Evolutionary conservation across 108 stramenopile genomes (phyloP).

Genomic region (Skeletonema grethae): DNA sequence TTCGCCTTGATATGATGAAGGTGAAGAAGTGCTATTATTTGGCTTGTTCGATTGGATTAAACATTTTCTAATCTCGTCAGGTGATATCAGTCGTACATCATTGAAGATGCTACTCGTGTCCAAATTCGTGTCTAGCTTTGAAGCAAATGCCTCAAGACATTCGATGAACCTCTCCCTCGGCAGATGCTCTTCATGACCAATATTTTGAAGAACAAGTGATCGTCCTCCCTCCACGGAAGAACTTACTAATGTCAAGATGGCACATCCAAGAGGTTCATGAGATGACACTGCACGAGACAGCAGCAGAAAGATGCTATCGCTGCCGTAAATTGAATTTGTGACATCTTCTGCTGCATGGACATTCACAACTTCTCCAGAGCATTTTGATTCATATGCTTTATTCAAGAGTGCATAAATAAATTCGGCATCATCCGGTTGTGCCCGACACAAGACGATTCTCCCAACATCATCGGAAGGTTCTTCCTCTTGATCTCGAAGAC

Average conservation of each 20-base stretch:
- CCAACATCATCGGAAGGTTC: constrained; percentile 64
- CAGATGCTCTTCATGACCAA: constrained; percentile 66
- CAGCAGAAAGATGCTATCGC: constrained; percentile 58
- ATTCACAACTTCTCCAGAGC: background rate
- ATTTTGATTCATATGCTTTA: constrained; percentile 10
- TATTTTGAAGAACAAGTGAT: constrained; percentile 47
- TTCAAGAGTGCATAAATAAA: constrained; percentile 51
- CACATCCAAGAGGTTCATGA: constrained; percentile 71
- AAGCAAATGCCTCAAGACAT: constrained; percentile 65
- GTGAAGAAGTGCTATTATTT: background rate
- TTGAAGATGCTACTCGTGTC: constrained; percentile 1
- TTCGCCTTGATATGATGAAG: constrained; percentile 1
- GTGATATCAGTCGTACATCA: constrained; percentile 7
- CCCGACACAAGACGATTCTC: constrained; percentile 60
- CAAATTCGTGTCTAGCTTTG: constrained; percentile 43
- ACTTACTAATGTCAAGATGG: constrained; percentile 64
- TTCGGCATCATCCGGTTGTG: constrained; percentile 52
- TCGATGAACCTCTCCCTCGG: constrained; percentile 77
- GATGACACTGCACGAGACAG: constrained; percentile 67
- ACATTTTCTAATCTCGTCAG: constrained; percentile 4
- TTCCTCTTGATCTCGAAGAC: constrained; percentile 65
- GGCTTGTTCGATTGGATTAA: background rate
- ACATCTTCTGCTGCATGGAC: constrained; percentile 1
- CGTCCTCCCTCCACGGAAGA: constrained; percentile 51
- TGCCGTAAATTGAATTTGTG: background rate